Base-by-base conservation (phyloP, 2,329 filamentous ascomycete species). In the Aureobasidium melanogenum region DNA sequence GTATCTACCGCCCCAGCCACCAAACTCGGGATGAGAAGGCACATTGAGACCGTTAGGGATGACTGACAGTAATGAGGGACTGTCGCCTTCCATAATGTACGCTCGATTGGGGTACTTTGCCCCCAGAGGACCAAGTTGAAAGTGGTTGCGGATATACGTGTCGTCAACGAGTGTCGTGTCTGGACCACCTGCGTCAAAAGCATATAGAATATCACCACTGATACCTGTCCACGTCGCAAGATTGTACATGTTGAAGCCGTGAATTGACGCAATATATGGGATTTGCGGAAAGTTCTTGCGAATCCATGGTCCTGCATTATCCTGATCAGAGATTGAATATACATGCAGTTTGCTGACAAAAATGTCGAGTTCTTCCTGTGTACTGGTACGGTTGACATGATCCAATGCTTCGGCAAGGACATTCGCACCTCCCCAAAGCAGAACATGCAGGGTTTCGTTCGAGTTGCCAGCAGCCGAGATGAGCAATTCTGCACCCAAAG, bases 281-380 rank as follows among this genome's bases (percentile, higher is more conserved):
- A 85, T 67, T 28, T 81, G 76, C 0, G 83, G 81, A 63, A 78
- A 84, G 2, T 74, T 76, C 48, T 73, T 70, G 17, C 82, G 77
- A 38, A 85, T 80, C 82, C 82, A 85, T 0, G 76, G 70, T 0
- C 81, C 82, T 0, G 79, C 78, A 63, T 85, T 78, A 63, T 85
- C 82, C 64, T 85, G 82, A 64, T 85, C 83, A 7, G 80, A 83
- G 60, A 85, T 84, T 38, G 82, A 71, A 67, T 83, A 83, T 9
- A 83, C 74, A 14, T 80, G 73, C 3, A 83, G 67, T 63, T 77
- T 78, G 3, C 70, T 64, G 2, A 74, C 69, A 24, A 82, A 70
- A 0, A 60, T 62, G 0, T 71, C 68, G 1, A 75, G 69, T 0
- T 78, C 74, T 0, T 64, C 43, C 15, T 67, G 62, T 46, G 68